These are phyloP conservation scores for Fusarium sp. DNA, from an alignment of 2,329 filamentous ascomycete genomes.

Conservation along the genomic window DNA sequence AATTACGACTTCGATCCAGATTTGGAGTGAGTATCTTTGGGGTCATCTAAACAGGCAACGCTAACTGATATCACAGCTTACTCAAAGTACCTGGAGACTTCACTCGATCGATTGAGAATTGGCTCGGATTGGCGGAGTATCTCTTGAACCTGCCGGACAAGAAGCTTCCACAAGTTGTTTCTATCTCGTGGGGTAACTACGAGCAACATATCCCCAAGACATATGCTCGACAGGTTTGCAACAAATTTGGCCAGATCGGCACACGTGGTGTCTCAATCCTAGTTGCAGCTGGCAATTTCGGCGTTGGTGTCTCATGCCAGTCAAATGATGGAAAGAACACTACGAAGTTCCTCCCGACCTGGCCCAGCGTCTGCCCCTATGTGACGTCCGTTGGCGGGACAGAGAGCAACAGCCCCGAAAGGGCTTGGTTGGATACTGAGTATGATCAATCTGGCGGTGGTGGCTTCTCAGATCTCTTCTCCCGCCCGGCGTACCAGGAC, in stretches of 20 bases:
- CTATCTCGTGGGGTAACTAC: slow-evolving; percentile 76
- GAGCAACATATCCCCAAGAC: slow-evolving; percentile 69
- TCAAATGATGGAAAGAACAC: slow-evolving; percentile 49
- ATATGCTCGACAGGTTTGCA: slow-evolving; percentile 63
- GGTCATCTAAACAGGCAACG: rapidly evolving
- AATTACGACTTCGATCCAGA: slow-evolving; percentile 46
- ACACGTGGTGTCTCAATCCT: slow-evolving; percentile 74
- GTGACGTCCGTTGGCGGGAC: slow-evolving; percentile 72
- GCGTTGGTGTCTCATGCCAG: slow-evolving; percentile 49
- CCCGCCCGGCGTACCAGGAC: slow-evolving; percentile 56
- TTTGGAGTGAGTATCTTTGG: slow-evolving; percentile 44
- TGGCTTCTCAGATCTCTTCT: slow-evolving; percentile 60
- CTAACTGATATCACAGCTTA: slow-evolving; percentile 11
- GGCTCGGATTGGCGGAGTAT: slow-evolving; percentile 69
- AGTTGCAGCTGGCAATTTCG: slow-evolving; percentile 68
- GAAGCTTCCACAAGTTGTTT: slow-evolving; percentile 69
- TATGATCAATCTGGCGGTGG: slow-evolving; percentile 57
- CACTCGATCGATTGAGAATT: slow-evolving; percentile 67
- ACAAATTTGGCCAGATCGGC: slow-evolving; percentile 71
- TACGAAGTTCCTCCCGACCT: slow-evolving; percentile 47
- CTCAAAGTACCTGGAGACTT: slow-evolving; percentile 41
- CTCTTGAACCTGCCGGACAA: slow-evolving; percentile 63
- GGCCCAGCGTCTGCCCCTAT: slow-evolving; percentile 62
- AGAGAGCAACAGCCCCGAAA: slow-evolving; percentile 59
- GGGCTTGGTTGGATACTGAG: slow-evolving; percentile 62